These are phyloP conservation scores for Biscogniauxia mediterranea DNA, from an alignment of 2,329 filamentous ascomycete genomes.

Conservation along the genomic window DNA sequence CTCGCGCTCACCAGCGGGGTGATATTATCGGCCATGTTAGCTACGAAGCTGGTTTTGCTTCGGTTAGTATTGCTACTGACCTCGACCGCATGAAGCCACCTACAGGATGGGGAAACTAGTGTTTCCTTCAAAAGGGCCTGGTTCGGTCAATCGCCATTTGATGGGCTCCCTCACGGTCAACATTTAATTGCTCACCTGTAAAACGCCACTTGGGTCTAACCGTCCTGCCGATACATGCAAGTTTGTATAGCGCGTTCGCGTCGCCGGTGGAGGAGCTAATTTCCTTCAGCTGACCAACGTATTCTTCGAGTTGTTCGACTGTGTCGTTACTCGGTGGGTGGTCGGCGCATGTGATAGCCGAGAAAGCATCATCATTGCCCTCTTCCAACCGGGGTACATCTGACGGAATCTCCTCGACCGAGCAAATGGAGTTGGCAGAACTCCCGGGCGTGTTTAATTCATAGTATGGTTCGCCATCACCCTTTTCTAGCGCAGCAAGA, in stretches of 20 bases:
- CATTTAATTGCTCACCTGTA: slow-evolving; percentile 3
- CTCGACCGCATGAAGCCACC: neutral
- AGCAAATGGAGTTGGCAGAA: slow-evolving; percentile 28
- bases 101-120: slow-evolving; percentile 34
- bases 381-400: slow-evolving; percentile 32
- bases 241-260: slow-evolving; percentile 38
- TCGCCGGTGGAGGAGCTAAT: slow-evolving; percentile 44
- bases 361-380: slow-evolving; percentile 41
- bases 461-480: slow-evolving; percentile 46
- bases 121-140: slow-evolving; percentile 33
- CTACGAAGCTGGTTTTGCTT: slow-evolving; percentile 26
- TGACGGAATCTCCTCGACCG: slow-evolving; percentile 30
- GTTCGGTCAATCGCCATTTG: neutral
- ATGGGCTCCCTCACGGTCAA: too few species aligned
- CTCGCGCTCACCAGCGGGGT: slow-evolving; percentile 32
- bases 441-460: slow-evolving; percentile 26
- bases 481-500: slow-evolving; percentile 42
- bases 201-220: slow-evolving; percentile 31
- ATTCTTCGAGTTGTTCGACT: slow-evolving; percentile 34
- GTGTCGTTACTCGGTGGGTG: slow-evolving; percentile 31
- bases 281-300: slow-evolving; percentile 33
- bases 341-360: slow-evolving; percentile 48
- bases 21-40: slow-evolving; percentile 37
- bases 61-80: neutral
- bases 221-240: slow-evolving; percentile 34